Base-by-base conservation (phyloP, 495 filamentous ascomycete species). In the Neurospora sp. region DNA sequence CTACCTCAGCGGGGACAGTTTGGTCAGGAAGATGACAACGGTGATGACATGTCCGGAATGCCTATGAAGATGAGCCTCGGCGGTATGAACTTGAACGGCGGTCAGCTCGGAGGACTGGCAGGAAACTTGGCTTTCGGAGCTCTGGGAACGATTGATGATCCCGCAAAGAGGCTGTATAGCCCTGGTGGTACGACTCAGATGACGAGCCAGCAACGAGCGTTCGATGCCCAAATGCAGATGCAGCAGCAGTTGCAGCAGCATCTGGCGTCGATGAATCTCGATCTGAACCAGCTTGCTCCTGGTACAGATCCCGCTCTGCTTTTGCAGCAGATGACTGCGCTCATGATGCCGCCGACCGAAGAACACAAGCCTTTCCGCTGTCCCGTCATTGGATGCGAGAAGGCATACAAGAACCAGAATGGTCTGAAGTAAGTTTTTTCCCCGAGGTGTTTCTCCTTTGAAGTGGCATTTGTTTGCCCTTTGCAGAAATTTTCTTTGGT, bases 361-460 rank as follows among this genome's bases (percentile, higher is more conserved):
- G 94, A 98, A 76, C 91, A 93, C 74, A 99, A 98, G 83, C 96
- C 96, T 0, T 98, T 97, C 87, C 91, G 92, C 78, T 99, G 96
- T 80, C 96, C 96, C 9, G 96, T 99, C 59, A 97, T 98, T 77
- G 96, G 96, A 20, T 99, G 96, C 79, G 96, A 99, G 81, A 99
- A 99, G 85, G 96, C 96, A 16, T 99, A 99, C 82, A 99, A 99
- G 87, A 99, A 99, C 81, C 96, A 98, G 78, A 99, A 99, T 77
- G 96, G 96, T 40, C 85, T 99, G 40, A 98, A 98, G 87, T 96
- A 92, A 75, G 86, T 83, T 40, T 69, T 16, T 53, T 48, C 69
- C 7, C 53, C 27, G 27, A 65, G 27, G 27, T 65, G 53, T 71
- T 71, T 44, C 20, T 68, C 22, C 53, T 41, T 70, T 73, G 53